These are phyloP conservation scores for Persicaria tinctoria DNA, from an alignment of 148 eudicot genomes.

Conservation along the genomic window DNA sequence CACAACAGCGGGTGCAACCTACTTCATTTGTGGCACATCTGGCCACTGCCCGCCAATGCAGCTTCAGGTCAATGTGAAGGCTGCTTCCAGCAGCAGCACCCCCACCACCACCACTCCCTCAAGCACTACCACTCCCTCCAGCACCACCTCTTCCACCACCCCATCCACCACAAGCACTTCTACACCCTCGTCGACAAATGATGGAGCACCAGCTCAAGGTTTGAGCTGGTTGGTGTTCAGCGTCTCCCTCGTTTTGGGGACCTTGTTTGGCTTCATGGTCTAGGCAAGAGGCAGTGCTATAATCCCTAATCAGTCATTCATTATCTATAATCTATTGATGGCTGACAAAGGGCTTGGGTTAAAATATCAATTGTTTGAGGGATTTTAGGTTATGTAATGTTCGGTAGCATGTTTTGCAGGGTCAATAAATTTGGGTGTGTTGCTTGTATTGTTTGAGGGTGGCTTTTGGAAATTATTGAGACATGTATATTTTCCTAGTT, in stretches of 20 bases:
- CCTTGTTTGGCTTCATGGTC: constrained; percentile 18
- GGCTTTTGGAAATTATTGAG: too few relatives aligned
- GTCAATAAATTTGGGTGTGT: constrained; percentile 8
- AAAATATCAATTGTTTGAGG: not conserved
- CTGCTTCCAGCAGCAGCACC: not conserved
- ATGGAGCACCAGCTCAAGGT: constrained; percentile 17
- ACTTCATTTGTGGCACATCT: constrained; percentile 35
- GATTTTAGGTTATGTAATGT: not conserved
- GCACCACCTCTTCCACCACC: not conserved
- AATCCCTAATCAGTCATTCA: not conserved
- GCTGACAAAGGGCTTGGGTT: not conserved
- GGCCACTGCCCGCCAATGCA: constrained; percentile 41
- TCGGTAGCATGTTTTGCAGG: not conserved
- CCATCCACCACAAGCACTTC: not conserved
- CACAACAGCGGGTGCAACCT: constrained; percentile 21
- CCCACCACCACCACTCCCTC: constrained; percentile 10
- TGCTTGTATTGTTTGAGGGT: constrained; percentile 2
- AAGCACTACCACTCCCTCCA: constrained; percentile 12
- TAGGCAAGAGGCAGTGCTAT: constrained; percentile 47
- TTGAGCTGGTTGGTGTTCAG: constrained; percentile 17
- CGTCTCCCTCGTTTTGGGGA: constrained; percentile 18
- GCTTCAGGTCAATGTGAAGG: constrained; percentile 27
- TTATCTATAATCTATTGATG: not conserved
- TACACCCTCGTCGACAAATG: not conserved
- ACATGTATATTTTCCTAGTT: constrained; percentile 1